These are phyloP conservation scores for Solanum lignicaule DNA, from an alignment of 257 asterid species.

Conservation along the genomic window DNA sequence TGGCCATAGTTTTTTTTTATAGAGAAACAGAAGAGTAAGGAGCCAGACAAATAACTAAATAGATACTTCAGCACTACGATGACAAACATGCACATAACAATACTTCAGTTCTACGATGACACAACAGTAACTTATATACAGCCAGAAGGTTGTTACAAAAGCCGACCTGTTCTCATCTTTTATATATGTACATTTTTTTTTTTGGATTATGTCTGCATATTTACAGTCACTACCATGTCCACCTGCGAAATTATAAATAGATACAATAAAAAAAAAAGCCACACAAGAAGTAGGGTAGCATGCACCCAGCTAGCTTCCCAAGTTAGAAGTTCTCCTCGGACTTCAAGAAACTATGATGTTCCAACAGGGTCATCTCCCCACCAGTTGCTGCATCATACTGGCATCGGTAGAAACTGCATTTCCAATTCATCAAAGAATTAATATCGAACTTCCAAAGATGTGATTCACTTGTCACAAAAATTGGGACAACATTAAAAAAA, in stretches of 20 bases:
- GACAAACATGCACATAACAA: neutral
- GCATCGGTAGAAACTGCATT: conserved; percentile 64
- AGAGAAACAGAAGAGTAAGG: neutral
- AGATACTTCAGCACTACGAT: neutral
- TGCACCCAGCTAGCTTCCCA: neutral
- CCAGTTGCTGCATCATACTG: conserved; percentile 55
- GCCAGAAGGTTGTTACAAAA: neutral
- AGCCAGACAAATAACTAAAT: neutral
- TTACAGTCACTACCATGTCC: neutral
- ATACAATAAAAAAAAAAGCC: neutral
- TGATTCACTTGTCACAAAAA: neutral
- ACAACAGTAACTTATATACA: neutral
- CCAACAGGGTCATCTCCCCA: conserved; percentile 88
- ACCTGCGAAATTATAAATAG: neutral
- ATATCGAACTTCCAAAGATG: neutral
- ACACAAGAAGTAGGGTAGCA: neutral
- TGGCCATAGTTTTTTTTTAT: neutral
- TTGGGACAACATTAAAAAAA: neutral
- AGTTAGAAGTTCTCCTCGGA: conserved; percentile 52
- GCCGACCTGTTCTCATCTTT: neutral
- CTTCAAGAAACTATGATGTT: conserved; percentile 66
- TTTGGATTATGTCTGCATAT: neutral
- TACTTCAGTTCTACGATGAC: neutral
- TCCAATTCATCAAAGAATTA: neutral
- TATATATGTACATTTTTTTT: conserved; percentile 7